phyloP scores from a whole-genome alignment of 2,329 filamentous ascomycete species.

The Verticillium zaregamsianum region DNA sequence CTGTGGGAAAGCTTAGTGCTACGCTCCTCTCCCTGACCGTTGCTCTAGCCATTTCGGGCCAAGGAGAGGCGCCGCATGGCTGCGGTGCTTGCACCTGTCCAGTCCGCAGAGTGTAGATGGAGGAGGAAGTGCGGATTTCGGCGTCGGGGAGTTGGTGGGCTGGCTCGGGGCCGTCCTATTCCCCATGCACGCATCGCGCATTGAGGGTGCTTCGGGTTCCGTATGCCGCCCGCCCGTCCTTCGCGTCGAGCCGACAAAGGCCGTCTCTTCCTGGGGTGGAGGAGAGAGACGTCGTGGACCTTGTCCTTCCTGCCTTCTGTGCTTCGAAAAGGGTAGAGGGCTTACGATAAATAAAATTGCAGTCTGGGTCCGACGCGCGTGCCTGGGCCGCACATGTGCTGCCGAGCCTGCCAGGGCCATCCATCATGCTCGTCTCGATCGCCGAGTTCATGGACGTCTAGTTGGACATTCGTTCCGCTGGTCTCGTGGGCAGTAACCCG shows the following conservation, averaged over 20 bases:
- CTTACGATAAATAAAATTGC: neutral
- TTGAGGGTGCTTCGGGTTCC: neutral
- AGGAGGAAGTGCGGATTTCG: neutral
- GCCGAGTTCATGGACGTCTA: neutral
- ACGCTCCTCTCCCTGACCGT: neutral
- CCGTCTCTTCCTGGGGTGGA: neutral
- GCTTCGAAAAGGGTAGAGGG: neutral
- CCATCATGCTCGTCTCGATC: neutral
- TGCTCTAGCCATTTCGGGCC: neutral
- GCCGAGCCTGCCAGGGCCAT: neutral
- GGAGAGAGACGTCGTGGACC: neutral
- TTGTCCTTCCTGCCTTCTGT: neutral
- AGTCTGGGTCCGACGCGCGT: neutral
- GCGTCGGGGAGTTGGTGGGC: neutral
- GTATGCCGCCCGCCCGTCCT: neutral
- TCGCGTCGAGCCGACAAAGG: neutral
- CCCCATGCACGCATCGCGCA: neutral
- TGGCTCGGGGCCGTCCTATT: neutral
- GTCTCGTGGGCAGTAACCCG: neutral
- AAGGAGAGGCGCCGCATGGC: neutral
- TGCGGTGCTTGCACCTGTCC: too few relatives aligned
- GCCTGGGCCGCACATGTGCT: neutral
- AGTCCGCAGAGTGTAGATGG: too few relatives aligned
- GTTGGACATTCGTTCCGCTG: neutral
- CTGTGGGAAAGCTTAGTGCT: neutral